phyloP scores from a whole-genome alignment of 2,329 filamentous ascomycete genomes.

The Bipolaris oryzae region DNA sequence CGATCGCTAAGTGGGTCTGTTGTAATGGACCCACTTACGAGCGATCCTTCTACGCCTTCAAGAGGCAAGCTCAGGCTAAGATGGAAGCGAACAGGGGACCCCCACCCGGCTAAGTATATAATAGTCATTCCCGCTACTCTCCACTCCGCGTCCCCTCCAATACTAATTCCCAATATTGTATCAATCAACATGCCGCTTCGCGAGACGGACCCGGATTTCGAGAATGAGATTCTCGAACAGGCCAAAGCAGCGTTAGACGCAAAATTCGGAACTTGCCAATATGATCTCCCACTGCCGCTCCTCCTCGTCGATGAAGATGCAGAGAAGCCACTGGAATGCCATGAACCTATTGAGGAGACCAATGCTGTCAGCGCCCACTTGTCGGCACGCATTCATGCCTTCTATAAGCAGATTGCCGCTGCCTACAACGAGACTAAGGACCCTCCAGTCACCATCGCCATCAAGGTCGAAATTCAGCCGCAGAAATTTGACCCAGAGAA shows the following conservation, averaged over 20 bases:
- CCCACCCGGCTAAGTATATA: too few species aligned
- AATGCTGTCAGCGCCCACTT: constrained; percentile 14
- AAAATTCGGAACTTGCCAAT: constrained; percentile 14
- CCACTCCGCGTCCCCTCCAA: background rate
- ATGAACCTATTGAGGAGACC: constrained; percentile 19
- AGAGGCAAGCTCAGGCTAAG: too few species aligned
- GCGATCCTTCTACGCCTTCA: too few species aligned
- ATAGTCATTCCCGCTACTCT: too few species aligned
- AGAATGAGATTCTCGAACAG: constrained; percentile 15
- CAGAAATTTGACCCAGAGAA: constrained; percentile 14
- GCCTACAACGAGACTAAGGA: constrained; percentile 7
- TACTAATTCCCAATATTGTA: constrained; percentile 1
- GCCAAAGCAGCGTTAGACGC: constrained; percentile 16
- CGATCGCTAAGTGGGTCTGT: too few species aligned
- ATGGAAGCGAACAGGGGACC: too few species aligned
- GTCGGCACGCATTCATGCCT: constrained; percentile 14
- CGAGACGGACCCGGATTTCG: constrained; percentile 16
- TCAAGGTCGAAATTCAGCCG: constrained; percentile 11
- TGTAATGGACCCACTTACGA: too few species aligned
- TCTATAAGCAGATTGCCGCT: constrained; percentile 12
- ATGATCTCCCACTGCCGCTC: constrained; percentile 18
- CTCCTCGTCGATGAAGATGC: constrained; percentile 15
- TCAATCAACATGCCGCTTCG: constrained; percentile 16
- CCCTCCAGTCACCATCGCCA: constrained; percentile 15
- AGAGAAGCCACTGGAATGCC: constrained; percentile 9